A percentile compares a stretch with the other conserved stretches of the same genome.
These are phyloP conservation scores for Metschnikowia drakensbergensis DNA, from an alignment of 805 yeast species.

Conservation along the genomic window DNA sequence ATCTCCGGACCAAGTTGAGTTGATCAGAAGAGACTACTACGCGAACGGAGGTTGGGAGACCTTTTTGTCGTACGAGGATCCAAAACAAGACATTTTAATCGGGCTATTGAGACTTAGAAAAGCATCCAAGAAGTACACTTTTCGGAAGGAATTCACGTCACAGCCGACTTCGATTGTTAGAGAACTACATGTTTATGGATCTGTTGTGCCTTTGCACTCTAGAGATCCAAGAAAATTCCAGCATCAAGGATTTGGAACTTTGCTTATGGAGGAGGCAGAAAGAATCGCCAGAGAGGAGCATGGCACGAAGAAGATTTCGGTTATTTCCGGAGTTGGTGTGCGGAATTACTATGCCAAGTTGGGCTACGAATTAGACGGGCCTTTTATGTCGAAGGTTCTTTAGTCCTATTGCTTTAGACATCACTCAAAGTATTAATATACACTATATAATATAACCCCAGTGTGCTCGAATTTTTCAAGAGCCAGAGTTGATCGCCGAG, in stretches of 20 bases:
- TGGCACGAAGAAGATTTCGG: conserved; percentile 86
- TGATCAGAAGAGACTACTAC: conserved; percentile 90
- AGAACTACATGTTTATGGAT: conserved; percentile 95
- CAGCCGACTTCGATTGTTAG: conserved; percentile 94
- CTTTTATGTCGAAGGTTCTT: conserved; percentile 82
- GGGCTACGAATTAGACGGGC: conserved; percentile 92
- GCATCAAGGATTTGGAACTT: conserved; percentile 98
- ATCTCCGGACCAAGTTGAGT: conserved; percentile 94
- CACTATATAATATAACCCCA: neutral
- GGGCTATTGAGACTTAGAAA: conserved; percentile 85
- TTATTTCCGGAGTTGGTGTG: conserved; percentile 96
- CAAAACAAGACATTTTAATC: conserved; percentile 90
- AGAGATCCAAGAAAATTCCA: conserved; percentile 97
- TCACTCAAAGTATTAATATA: neutral
- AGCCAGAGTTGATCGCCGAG: neutral
- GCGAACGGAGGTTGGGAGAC: conserved; percentile 99
- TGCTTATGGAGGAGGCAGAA: conserved; percentile 97
- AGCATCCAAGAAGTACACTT: conserved; percentile 85
- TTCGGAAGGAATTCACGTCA: conserved; percentile 76
- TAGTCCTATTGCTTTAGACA: neutral
- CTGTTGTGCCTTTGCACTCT: conserved; percentile 93
- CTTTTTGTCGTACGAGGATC: conserved; percentile 92
- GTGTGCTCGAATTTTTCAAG: neutral
- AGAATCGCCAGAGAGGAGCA: conserved; percentile 94
- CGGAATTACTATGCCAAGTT: conserved; percentile 90